Evolutionary conservation across 495 filamentous ascomycete genomes (phyloP), one percentile per base, ranked within the genome.

Genomic region (Aspergillus cavernicola): DNA sequence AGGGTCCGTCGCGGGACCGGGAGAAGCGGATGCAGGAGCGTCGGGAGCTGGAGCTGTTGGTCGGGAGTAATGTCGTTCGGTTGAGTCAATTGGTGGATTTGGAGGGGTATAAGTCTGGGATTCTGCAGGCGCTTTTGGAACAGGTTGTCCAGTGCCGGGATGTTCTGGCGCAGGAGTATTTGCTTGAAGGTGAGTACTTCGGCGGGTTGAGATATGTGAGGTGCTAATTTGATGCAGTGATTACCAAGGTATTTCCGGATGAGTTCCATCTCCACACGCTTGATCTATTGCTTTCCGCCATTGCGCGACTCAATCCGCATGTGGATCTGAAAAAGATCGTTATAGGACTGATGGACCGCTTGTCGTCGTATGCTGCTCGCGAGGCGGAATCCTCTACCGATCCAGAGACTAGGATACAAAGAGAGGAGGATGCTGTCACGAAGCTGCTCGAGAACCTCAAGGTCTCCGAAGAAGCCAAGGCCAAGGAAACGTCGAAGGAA

Each of bases 301-400:
- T 95, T 26, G 88, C 92, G 19, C 77, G 91, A 53, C 79, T 98
- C 38, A 95, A 97, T 59, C 93, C 90, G 2, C 87, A 96, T 68
- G 93, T 98, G 55, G 95, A 98, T 60, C 80, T 97, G 65, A 98
- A 97, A 73, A 92, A 89, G 38, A 98, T 98, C 28, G 92, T 98
- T 19, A 97, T 97, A 66, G 95, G 91, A 33, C 74, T 98, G 53
- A 98, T 98, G 93, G 91, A 98, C 63, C 85, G 93, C 24, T 73
- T 98, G 20, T 96, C 92, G 10, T 84, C 89, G 22, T 98, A 96
- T 66, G 91, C 93, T 19, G 85, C 90, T 53, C 81, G 91, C 46
- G 92, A 97, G 67, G 80, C 89, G 13, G 89, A 95, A 48, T 76
- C 84, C n/a, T 83, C 88, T 32, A 76, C 80, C 11, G 84, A 89